Evolutionary conservation across 2,329 filamentous ascomycete species (phyloP), one percentile per base, ranked within the genome.

Genomic region (Fusarium nisikadoi): DNA sequence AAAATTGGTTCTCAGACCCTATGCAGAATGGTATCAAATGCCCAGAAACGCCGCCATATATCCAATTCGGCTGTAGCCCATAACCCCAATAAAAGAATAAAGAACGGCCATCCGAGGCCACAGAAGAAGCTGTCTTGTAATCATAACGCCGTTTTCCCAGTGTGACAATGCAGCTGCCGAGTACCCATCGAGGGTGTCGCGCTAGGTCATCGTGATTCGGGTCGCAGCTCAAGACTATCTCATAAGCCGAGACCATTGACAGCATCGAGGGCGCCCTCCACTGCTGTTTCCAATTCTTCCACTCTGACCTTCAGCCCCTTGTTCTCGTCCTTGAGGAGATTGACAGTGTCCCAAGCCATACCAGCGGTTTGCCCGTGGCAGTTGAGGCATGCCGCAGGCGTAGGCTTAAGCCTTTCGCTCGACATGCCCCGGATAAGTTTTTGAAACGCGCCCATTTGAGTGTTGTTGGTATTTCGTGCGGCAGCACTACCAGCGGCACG

Each of bases 331-430:
- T 88, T 83, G 65, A 92, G 80, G 50, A 91, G 70, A 57, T 86
- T 85, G n/a, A 90, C 89, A 8, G 90, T 90, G 75, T 91, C 86
- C 90, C 90, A 92, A 8, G 90, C 90, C 41, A 89, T 84, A 70
- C 87, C 89, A 17, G 87, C 84, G 57, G 88, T 86, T 73, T 86
- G 85, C 17, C 90, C 89, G 58, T 84, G 80, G 78, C 90, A 91
- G 74, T 90, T 91, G 38, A 79, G 74, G 73, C 89, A 91, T 76
- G 78, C 79, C 29, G 68, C 61, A 14, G 69, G 59, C 36, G 79
- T 49, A 20, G 65, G 74, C 38, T 74, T 75, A 25, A 71, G 73
- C 23, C 70, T 56, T 47, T 83, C 81, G 17, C 82, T 82, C 4
- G 86, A 76, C 9, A 83, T 81, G n/a, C 82, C 81, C 72, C 81